Evolutionary conservation across 2,329 filamentous ascomycete species (phyloP), one percentile per base, ranked within the genome.

Genomic region (Sporothrix phasma): DNA sequence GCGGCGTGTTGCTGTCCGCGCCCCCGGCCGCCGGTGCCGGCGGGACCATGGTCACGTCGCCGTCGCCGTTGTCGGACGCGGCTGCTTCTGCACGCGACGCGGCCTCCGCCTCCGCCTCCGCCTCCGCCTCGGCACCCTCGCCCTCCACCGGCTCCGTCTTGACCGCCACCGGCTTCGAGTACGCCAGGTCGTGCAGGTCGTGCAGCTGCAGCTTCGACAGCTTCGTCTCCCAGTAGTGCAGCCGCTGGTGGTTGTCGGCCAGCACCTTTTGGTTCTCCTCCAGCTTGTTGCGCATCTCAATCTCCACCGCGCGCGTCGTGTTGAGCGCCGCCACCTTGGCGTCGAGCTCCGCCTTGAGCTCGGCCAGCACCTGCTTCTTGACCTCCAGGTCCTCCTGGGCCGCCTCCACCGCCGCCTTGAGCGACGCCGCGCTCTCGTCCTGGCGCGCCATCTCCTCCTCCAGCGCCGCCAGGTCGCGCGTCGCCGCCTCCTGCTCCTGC

Each of bases 221-320:
- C 78, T 97, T 97, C 66, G 96, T 90, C 63, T 92, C 80, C 92
- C 92, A 97, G 77, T 96, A 90, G 43, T 81, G 83, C 46, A 89
- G 82, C 66, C 89, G 86, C 76, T 90, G 92, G 74, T 95, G 87
- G 75, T 95, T 96, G 72, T 97, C 93, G 0, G 78, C 76, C 15
- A 97, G 82, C 10, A 88, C 84, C 77, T 99, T 99, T 69, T 96
- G 89, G 74, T 93, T 94, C 73, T 97, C 93, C 72, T 97, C 94
- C 1, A 99, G 86, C 77, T 96, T 96, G 76, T 97, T 97, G 67
- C 90, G 89, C 92, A 97, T 97, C 76, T 99, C 94, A 66, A 99
- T 97, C 75, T 99, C 94, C 3, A 88, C 80, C 0, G 91, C 92
- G 10, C 93, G 85, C 0, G 89, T 96, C 72, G 91, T 88, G 72